These are phyloP conservation scores for Emergomyces pasteurianus DNA, from an alignment of 2,329 filamentous ascomycete species.

Conservation along the genomic window DNA sequence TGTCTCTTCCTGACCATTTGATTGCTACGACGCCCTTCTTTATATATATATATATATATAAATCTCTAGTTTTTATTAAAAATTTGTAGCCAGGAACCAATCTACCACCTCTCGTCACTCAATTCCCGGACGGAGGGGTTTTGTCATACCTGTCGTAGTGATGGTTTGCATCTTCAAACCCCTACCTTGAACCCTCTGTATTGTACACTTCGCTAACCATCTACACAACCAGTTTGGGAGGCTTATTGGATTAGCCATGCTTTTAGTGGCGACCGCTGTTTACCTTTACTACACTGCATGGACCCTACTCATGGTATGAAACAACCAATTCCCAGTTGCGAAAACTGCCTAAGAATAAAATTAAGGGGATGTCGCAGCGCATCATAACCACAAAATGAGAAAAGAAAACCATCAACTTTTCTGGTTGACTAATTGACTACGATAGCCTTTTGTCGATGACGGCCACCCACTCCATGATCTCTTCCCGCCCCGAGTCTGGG, in stretches of 20 bases:
- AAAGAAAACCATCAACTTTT: neutral
- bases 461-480: constrained; percentile 87
- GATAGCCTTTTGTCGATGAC: constrained; percentile 88
- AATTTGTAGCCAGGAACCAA: neutral
- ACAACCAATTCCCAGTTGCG: neutral
- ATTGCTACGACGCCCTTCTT: neutral
- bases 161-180: constrained; percentile 7
- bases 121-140: neutral
- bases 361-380: neutral
- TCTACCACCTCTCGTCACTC: neutral
- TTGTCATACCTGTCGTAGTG: neutral
- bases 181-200: neutral
- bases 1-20: too few species aligned
- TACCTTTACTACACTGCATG: constrained; percentile 94
- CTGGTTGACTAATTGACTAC: neutral
- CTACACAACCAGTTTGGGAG: constrained; percentile 66
- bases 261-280: constrained; percentile 58
- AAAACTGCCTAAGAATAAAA: neutral
- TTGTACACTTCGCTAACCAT: constrained; percentile 3
- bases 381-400: neutral
- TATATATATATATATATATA: too few species aligned
- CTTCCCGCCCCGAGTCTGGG: constrained; percentile 97
- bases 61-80: neutral
- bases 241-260: constrained; percentile 65
- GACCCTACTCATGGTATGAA: constrained; percentile 85